Evolutionary conservation across 805 yeast species (phyloP), one percentile per base, ranked within the genome.

Genomic region (Lipomyces starkeyi): DNA sequence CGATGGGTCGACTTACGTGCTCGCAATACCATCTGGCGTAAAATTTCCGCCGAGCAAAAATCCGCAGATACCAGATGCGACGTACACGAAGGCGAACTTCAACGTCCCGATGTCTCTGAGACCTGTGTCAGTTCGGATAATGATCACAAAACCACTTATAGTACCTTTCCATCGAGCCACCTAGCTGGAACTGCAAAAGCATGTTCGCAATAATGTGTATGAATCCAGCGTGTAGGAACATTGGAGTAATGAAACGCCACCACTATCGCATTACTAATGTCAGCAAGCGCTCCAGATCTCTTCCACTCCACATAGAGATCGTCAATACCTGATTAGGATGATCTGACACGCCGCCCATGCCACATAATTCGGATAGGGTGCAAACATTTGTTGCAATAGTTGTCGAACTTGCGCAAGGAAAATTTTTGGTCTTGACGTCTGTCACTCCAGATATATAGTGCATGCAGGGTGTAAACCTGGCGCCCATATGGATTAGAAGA

Each of bases 401-500:
- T 0, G 93, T 89, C 3, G 91, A 85, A 73, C 88, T 88, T 2
- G 92, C 86, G 72, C 93, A 89, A 2, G 93, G 93, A 80, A 84
- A 89, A 27, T 72, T 63, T 40, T 85, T 74, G 2, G 79, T 65
- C 2, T 82, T 70, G 67, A 81, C 82, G 71, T 85, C 80, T 7
- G 91, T 87, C 61, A 87, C 75, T 3, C 82, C 83, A 34, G 76
- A 74, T 32, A 88, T 80, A 53, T 76, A 73, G 58, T 84, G 85
- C 91, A 89, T 88, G 75, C 93, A 89, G 0, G 93, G 91, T 1
- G 85, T 82, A 75, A 87, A 89, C 37, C 93, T 76, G 2, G 91
- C 88, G 1, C 93, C 93, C 84, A 87, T 84, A 72, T 87, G 85
- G 65, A 89, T 88, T 74, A 86, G 82, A 0, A 62, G 80, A 73